Conservation (phyloP, 768 basidiomycete species). For the Holtermanniella nyarrowii region DNA sequence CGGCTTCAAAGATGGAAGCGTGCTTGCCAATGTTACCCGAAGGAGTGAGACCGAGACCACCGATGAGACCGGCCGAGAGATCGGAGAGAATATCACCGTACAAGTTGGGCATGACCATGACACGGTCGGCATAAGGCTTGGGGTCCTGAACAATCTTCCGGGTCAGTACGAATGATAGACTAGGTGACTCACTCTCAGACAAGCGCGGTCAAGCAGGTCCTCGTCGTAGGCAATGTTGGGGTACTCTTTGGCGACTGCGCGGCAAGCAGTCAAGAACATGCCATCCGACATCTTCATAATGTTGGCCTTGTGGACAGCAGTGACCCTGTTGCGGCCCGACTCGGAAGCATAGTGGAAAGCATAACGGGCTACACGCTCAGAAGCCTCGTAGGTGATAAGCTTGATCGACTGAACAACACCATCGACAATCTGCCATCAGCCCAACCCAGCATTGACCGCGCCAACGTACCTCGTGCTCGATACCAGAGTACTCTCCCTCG, state of each 20-base stretch:
- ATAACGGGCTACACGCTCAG: slow-evolving; percentile 94
- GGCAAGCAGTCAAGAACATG: slow-evolving; percentile 97
- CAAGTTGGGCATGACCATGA: slow-evolving; percentile 98
- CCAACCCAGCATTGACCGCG: neutral
- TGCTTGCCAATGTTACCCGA: slow-evolving; percentile 98
- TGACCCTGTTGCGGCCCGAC: slow-evolving; percentile 78
- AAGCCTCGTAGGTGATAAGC: slow-evolving; percentile 97
- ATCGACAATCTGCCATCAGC: slow-evolving; percentile 59
- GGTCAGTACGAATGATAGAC: neutral
- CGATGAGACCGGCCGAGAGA: slow-evolving; percentile 97
- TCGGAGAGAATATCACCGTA: slow-evolving; percentile 80
- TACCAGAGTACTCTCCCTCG: slow-evolving; percentile 98
- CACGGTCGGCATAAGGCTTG: slow-evolving; percentile 80
- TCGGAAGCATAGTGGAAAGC: slow-evolving; percentile 95
- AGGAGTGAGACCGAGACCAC: slow-evolving; percentile 91
- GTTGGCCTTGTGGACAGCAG: slow-evolving; percentile 98
- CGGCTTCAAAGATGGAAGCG: slow-evolving; percentile 98
- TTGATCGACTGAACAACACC: slow-evolving; percentile 99
- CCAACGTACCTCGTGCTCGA: slow-evolving; percentile 80
- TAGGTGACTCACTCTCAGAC: slow-evolving; percentile 58
- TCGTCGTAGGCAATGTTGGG: slow-evolving; percentile 90
- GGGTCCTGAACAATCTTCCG: slow-evolving; percentile 85
- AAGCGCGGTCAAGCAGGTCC: slow-evolving; percentile 91
- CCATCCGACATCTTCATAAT: slow-evolving; percentile 99
- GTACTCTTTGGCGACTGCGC: slow-evolving; percentile 90